phyloP scores from a whole-genome alignment of 139 green algal genomes.

The Haematococcus sp. region DNA sequence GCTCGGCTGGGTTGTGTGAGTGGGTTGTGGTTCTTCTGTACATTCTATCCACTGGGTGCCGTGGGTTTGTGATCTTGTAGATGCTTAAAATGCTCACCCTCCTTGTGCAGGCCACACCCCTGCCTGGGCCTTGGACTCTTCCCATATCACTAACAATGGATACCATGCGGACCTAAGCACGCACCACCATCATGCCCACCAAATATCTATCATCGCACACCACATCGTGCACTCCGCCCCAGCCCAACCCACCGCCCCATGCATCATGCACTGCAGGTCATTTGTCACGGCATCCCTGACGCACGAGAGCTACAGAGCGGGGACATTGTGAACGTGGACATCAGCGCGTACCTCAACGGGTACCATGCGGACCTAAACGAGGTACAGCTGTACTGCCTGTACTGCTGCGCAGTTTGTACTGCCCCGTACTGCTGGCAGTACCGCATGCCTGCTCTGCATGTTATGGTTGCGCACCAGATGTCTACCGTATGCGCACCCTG shows the following conservation, averaged over 20 bases:
- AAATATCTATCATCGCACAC: no score
- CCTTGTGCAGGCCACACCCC: no score
- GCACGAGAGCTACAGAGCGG: slow-evolving; percentile 81
- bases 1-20: not conserved
- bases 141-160: no score
- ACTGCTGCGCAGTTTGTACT: not conserved
- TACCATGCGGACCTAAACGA: slow-evolving; percentile 96
- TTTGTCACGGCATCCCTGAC: slow-evolving; percentile 99
- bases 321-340: slow-evolving; percentile 98
- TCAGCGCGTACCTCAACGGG: slow-evolving; percentile 79
- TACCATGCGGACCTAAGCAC: no score
- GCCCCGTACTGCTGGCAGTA: not conserved
- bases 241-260: not conserved
- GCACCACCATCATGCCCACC: no score
- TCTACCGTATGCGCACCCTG: not conserved
- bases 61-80: no score
- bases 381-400: slow-evolving; percentile 41
- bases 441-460: not conserved
- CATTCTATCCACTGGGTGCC: no score
- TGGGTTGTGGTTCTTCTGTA: not conserved
- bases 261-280: slow-evolving; percentile 65
- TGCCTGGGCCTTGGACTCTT: no score
- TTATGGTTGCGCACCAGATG: no score
- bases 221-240: no score
- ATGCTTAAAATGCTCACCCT: no score